A percentile compares a stretch with the other conserved stretches of the same genome.
These are phyloP conservation scores for Fusarium humuli DNA, from an alignment of 2,329 filamentous ascomycete species.

Conservation along the genomic window DNA sequence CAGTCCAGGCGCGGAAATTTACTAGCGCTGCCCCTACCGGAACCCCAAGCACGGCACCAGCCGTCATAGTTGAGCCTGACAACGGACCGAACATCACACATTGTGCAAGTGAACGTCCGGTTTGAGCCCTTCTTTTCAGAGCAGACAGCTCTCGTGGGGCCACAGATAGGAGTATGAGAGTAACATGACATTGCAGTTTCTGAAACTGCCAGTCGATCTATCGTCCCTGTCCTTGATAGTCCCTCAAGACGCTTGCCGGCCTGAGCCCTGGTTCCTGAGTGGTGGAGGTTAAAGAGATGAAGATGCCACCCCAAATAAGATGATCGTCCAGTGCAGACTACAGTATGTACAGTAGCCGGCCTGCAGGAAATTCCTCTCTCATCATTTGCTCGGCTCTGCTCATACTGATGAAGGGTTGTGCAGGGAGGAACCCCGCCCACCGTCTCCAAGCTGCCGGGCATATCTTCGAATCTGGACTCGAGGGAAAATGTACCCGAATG, in stretches of 20 bases:
- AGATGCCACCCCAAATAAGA: slow-evolving; percentile 32
- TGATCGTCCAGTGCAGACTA: slow-evolving; percentile 27
- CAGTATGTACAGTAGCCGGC: slow-evolving; percentile 27
- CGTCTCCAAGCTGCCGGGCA: slow-evolving; percentile 35
- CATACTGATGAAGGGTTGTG: slow-evolving; percentile 32
- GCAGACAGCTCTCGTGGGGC: not conserved
- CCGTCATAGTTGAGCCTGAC: slow-evolving; percentile 33
- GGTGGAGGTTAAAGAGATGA: slow-evolving; percentile 42
- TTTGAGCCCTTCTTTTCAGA: not conserved
- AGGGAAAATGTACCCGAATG: slow-evolving; percentile 1
- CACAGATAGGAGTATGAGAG: not conserved
- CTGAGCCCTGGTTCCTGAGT: slow-evolving; percentile 11
- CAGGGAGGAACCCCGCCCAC: slow-evolving; percentile 19
- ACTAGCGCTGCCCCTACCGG: slow-evolving; percentile 37
- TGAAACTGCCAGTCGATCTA: slow-evolving; percentile 1
- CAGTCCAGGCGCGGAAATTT: slow-evolving; percentile 43
- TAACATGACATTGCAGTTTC: not conserved
- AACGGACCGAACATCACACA: slow-evolving; percentile 25
- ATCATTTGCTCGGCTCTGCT: slow-evolving; percentile 32
- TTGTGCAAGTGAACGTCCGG: not conserved
- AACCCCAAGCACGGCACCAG: slow-evolving; percentile 32
- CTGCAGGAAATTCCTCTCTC: slow-evolving; percentile 33
- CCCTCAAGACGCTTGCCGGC: slow-evolving; percentile 1
- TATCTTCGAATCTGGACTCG: slow-evolving; percentile 38
- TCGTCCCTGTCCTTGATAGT: slow-evolving; percentile 1